These are phyloP conservation scores for Paspalum vaginatum DNA, from an alignment of 176 grass and related monocot genomes.

Conservation along the genomic window DNA sequence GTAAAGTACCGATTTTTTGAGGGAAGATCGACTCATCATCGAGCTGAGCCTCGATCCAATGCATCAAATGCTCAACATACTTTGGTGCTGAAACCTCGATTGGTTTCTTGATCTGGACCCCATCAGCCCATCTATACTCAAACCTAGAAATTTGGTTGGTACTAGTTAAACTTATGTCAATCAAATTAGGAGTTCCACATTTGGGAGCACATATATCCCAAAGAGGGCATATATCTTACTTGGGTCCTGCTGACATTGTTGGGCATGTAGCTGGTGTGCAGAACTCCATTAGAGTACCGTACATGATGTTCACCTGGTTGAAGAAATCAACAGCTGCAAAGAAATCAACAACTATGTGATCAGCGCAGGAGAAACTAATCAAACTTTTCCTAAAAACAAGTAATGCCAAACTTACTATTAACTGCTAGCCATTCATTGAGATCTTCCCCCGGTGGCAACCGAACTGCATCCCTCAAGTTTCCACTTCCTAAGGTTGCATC, in stretches of 20 bases:
- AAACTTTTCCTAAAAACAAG: too few species aligned
- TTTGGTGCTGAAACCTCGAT: conserved; percentile 95
- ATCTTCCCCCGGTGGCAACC: conserved; percentile 88
- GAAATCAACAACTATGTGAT: conserved; percentile 13
- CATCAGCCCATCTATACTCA: conserved; percentile 98
- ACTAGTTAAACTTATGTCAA: background rate
- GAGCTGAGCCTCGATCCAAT: conserved; percentile 92
- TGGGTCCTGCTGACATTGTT: conserved; percentile 91
- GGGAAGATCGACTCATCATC: conserved; percentile 95
- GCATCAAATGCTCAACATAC: conserved; percentile 98
- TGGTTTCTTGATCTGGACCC: conserved; percentile 93
- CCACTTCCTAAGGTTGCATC: conserved; percentile 94
- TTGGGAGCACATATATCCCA: background rate
- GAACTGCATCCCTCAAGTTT: conserved; percentile 85
- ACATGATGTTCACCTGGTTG: conserved; percentile 95
- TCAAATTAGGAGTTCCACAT: background rate
- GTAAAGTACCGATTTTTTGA: conserved; percentile 74
- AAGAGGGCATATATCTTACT: conserved; percentile 47
- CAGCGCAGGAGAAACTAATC: background rate
- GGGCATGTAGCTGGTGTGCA: conserved; percentile 85
- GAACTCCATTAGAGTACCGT: conserved; percentile 86
- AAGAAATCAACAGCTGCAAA: conserved; percentile 94
- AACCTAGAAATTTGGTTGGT: conserved; percentile 54
- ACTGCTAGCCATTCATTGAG: conserved; percentile 93
- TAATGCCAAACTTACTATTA: conserved; percentile 61